Percentiles rank a stretch among this genome's conserved stretches.
phyloP scores from a whole-genome alignment of 139 green algal species.

The Pleodorina starrii region DNA sequence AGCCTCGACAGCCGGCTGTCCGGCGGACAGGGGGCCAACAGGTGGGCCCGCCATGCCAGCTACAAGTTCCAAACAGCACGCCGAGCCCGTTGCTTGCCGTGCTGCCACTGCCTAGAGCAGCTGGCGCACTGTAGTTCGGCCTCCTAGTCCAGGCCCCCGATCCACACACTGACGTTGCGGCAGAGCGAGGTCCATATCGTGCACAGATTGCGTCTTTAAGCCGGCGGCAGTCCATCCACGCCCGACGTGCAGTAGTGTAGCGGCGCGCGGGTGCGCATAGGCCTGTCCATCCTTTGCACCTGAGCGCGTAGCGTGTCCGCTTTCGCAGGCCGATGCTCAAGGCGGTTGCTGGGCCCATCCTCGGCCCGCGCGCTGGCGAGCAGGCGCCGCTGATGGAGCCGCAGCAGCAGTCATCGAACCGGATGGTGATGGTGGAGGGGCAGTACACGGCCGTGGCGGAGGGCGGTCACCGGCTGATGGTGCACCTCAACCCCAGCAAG shows the following conservation, averaged over 20 bases:
- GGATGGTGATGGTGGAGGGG: constrained; percentile 29
- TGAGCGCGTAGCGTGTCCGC: neutral
- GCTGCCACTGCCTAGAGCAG: too few species aligned
- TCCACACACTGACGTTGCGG: too few species aligned
- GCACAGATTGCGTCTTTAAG: too few species aligned
- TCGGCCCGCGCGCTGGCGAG: neutral
- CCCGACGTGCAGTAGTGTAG: too few species aligned
- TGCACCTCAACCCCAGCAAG: constrained; percentile 17
- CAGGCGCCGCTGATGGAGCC: neutral
- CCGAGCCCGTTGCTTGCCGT: too few species aligned
- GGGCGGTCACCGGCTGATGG: neutral
- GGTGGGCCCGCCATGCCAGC: too few species aligned
- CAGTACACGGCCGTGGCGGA: constrained; percentile 44
- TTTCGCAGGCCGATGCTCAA: neutral
- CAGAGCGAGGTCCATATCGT: too few species aligned
- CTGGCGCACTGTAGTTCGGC: too few species aligned
- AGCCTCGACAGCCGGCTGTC: neutral
- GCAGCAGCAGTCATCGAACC: neutral
- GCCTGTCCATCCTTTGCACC: neutral
- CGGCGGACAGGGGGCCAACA: neutral
- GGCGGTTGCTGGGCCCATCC: neutral
- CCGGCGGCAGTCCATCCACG: too few species aligned
- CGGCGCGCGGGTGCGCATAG: too few species aligned
- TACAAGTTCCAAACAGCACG: too few species aligned
- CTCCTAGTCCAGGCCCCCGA: too few species aligned